These are phyloP conservation scores for Paramecium primaurelia DNA, from an alignment of 73 alveolate genomes.

Conservation along the genomic window DNA sequence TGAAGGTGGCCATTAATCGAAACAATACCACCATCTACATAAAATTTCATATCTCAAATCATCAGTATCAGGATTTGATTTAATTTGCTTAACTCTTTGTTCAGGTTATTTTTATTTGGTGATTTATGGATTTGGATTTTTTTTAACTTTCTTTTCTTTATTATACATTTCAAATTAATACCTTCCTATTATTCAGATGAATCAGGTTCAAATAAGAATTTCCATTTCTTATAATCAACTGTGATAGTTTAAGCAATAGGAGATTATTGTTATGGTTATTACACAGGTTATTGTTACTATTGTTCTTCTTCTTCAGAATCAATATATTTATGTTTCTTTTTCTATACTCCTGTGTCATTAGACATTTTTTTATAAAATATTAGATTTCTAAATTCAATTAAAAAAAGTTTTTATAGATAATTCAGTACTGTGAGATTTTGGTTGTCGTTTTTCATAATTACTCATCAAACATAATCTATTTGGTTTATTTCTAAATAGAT, in stretches of 20 bases:
- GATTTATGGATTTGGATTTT: not conserved
- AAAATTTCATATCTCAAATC: conserved; percentile 66
- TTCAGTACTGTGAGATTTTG: not conserved
- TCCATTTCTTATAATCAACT: not conserved
- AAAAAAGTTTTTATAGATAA: not conserved
- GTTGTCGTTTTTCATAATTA: not conserved
- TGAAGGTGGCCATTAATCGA: conserved; percentile 92
- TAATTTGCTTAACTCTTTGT: not conserved
- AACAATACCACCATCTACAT: conserved; percentile 83
- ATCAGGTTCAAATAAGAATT: not conserved
- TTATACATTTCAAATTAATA: not conserved
- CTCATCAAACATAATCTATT: not conserved
- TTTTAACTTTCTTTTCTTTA: not conserved
- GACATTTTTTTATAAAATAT: not conserved
- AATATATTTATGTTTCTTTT: not conserved
- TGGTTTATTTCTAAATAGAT: not conserved
- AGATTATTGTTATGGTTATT: not conserved
- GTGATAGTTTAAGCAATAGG: not conserved
- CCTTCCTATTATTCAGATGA: not conserved
- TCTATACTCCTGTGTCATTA: not conserved
- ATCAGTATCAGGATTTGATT: not conserved
- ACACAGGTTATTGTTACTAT: not conserved
- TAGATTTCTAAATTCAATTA: not conserved
- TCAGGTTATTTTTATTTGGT: not conserved
- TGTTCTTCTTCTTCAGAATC: conserved; percentile 3